Percentiles rank a stretch among this genome's conserved stretches.
These are phyloP conservation scores for Caryopteris hybrid DNA, from an alignment of 305 asterid species.

Conservation along the genomic window DNA sequence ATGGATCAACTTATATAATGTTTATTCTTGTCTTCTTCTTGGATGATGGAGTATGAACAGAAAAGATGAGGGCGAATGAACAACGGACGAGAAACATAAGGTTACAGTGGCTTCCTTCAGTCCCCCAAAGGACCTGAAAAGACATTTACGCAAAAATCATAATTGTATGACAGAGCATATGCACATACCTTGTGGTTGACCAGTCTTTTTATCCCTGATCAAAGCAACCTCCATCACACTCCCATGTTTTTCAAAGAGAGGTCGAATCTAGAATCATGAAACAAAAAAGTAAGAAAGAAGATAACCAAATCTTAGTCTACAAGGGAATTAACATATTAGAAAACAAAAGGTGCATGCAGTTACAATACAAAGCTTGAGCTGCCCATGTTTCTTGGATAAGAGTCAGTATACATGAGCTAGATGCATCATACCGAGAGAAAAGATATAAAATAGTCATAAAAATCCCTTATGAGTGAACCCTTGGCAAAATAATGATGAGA, in stretches of 20 bases:
- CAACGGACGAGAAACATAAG: conserved; percentile 60
- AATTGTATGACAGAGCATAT: conserved; percentile 7
- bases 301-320: not conserved
- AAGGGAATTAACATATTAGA: not conserved
- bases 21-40: conserved; percentile 61
- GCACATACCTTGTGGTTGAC: conserved; percentile 93
- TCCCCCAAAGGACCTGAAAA: conserved; percentile 88
- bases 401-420: not conserved
- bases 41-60: conserved; percentile 55
- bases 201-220: conserved; percentile 93
- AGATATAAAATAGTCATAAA: not conserved
- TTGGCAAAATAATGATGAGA: not conserved
- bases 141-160: conserved; percentile 34
- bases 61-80: conserved; percentile 55
- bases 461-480: not conserved
- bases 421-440: not conserved
- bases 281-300: conserved; percentile 14
- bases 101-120: conserved; percentile 69
- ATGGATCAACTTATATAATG: conserved; percentile 33
- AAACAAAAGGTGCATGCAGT: not conserved
- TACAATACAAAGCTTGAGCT: not conserved
- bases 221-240: conserved; percentile 87
- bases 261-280: conserved; percentile 67
- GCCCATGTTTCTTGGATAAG: conserved; percentile 2
- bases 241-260: conserved; percentile 83